These are phyloP conservation scores for Ceratobasidium papillatum DNA, from an alignment of 1,284 basidiomycete species.

Conservation along the genomic window DNA sequence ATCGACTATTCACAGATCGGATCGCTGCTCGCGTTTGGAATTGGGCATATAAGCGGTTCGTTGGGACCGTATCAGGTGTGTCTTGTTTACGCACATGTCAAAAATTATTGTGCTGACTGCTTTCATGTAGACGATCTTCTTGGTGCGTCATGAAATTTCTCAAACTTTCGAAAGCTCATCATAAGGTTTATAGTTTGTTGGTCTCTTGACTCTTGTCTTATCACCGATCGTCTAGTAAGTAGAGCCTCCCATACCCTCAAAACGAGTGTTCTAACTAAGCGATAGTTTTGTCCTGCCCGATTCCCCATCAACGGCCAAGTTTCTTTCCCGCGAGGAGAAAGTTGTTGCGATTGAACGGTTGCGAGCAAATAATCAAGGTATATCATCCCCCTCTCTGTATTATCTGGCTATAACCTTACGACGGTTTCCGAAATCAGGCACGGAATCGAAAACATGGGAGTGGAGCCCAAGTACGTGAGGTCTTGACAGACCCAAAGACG, in stretches of 20 bases:
- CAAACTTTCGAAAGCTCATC: background rate
- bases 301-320: slow-evolving; percentile 48
- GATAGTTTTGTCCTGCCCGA: slow-evolving; percentile 31
- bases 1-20: slow-evolving; percentile 48
- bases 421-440: slow-evolving; percentile 38
- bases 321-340: slow-evolving; percentile 51
- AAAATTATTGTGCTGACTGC: background rate
- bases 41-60: slow-evolving; percentile 57
- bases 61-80: slow-evolving; percentile 54
- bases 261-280: background rate
- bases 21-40: slow-evolving; percentile 56
- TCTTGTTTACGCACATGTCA: background rate
- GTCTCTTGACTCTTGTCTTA: slow-evolving; percentile 56
- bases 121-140: slow-evolving; percentile 17
- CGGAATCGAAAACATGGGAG: slow-evolving; percentile 52
- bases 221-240: slow-evolving; percentile 59
- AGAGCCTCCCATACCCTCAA: slow-evolving; percentile 9
- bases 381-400: background rate
- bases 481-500: slow-evolving; percentile 52
- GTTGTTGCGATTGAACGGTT: slow-evolving; percentile 53
- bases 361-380: slow-evolving; percentile 53
- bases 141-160: background rate
- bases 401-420: background rate
- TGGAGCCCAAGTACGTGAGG: slow-evolving; percentile 53
- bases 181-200: slow-evolving; percentile 62